Evolutionary conservation across 2,329 filamentous ascomycete species (phyloP).

Genomic region (Monilinia laxa): DNA sequence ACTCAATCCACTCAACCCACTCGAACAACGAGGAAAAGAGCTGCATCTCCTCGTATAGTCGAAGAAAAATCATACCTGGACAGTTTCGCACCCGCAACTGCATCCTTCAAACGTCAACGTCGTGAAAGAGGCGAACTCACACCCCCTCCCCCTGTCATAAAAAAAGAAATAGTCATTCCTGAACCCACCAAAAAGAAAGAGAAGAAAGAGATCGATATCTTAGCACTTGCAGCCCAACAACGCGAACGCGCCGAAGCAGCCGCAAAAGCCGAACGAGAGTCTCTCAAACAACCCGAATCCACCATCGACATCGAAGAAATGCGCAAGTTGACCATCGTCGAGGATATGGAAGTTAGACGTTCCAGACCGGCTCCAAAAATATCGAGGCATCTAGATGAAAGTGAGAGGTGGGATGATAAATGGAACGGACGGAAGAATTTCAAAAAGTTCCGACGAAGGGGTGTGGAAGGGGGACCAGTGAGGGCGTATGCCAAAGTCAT

Average conservation of each 20-base stretch:
- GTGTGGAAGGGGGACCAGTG: constrained; percentile 44
- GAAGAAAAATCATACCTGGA: constrained; percentile 56
- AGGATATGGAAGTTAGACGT: constrained; percentile 66
- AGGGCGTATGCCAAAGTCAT: constrained; percentile 46
- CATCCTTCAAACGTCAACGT: constrained; percentile 70
- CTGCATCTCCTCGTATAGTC: constrained; percentile 44
- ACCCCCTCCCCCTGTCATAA: constrained; percentile 20
- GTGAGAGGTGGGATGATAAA: constrained; percentile 74
- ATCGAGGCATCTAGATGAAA: constrained; percentile 41
- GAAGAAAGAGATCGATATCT: constrained; percentile 61
- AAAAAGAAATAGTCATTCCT: constrained; percentile 24
- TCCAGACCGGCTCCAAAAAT: constrained; percentile 37
- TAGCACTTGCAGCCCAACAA: constrained; percentile 61
- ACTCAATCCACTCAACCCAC: background rate
- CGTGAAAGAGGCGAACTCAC: constrained; percentile 41
- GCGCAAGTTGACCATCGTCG: constrained; percentile 71
- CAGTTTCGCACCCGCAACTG: constrained; percentile 70
- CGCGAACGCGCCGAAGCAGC: constrained; percentile 64
- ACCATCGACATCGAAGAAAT: constrained; percentile 71
- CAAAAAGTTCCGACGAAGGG: constrained; percentile 75
- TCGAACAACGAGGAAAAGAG: constrained; percentile 45
- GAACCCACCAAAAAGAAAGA: constrained; percentile 36
- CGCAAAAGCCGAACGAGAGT: constrained; percentile 54
- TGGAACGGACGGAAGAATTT: constrained; percentile 98
- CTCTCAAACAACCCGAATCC: constrained; percentile 56